A percentile compares a stretch with the other conserved stretches of the same genome.
Evolutionary conservation across 2,329 filamentous ascomycete species (phyloP).

Genomic region (Botrytis elliptica): DNA sequence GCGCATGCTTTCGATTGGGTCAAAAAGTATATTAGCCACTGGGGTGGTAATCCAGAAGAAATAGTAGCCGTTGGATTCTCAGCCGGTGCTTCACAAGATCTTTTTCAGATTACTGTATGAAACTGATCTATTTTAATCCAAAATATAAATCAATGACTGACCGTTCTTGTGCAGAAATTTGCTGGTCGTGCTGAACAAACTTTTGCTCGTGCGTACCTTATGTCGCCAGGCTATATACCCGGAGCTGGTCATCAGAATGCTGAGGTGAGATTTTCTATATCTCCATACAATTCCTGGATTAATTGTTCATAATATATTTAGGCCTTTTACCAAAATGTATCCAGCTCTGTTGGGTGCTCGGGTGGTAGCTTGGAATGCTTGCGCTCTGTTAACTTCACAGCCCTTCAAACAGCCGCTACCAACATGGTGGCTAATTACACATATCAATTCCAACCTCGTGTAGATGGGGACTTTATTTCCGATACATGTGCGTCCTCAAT

Average conservation of each 20-base stretch:
- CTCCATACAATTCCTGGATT: not conserved
- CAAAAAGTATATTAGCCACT: slow-evolving; percentile 45
- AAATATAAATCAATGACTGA: not conserved
- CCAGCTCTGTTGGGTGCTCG: slow-evolving; percentile 37
- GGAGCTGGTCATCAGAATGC: slow-evolving; percentile 25
- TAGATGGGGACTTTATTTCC: slow-evolving; percentile 41
- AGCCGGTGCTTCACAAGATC: slow-evolving; percentile 46
- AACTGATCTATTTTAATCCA: not conserved
- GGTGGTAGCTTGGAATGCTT: slow-evolving; percentile 39
- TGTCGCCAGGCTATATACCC: slow-evolving; percentile 40
- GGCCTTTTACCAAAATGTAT: slow-evolving; percentile 40
- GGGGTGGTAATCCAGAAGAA: slow-evolving; percentile 47
- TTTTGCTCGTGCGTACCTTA: slow-evolving; percentile 39
- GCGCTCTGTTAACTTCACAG: slow-evolving; percentile 37
- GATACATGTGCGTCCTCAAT: slow-evolving; percentile 29
- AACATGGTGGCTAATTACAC: slow-evolving; percentile 34
- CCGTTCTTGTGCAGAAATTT: slow-evolving; percentile 32
- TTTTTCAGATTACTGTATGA: slow-evolving; percentile 37
- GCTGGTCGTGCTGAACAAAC: slow-evolving; percentile 39
- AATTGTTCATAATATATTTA: not conserved
- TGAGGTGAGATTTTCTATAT: not conserved
- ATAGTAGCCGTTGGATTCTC: slow-evolving; percentile 52
- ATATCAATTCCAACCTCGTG: slow-evolving; percentile 42
- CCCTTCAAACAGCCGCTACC: slow-evolving; percentile 36
- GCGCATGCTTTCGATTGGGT: slow-evolving; percentile 50